Evolutionary conservation across 1,284 basidiomycete genomes (phyloP), one percentile per base, ranked within the genome.

Genomic region (Exobasidium rhododendri): DNA sequence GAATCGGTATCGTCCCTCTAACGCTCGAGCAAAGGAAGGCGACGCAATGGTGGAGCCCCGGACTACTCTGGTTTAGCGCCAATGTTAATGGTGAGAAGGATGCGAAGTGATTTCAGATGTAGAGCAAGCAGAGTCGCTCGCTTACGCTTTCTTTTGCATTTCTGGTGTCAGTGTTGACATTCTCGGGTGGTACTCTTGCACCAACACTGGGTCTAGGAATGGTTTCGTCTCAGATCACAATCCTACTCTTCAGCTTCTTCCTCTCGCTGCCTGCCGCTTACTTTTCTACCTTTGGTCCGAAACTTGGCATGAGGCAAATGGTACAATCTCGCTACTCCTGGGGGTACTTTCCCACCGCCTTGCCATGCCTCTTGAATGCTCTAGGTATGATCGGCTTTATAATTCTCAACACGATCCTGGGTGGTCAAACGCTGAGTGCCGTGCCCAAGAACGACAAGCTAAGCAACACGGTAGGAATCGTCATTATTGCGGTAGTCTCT

Each of bases 401-500:
- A 63, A 88, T 90, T 58, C 82, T 94, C 64, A 89, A 89, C 68
- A 10, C 85, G 86, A 22, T 83, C 56, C 72, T 82, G 2, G 82
- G 69, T 57, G 66, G 81, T 81, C 76, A 82, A 78, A 66, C 83
- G n/a, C 56, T 83, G 13, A 76, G 75, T 11, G 81, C 81, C 7
- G 81, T 83, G 44, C 79, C 77, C 14, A 63, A 79, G 28, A 43
- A 53, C 46, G 58, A 62, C 11, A 64, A 59, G 32, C 73, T 83
- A 7, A 80, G 80, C 1, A 75, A 82, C 22, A 80, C 78, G 45
- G 89, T 94, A 14, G 93, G 93, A 0, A 97, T 97, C 61, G 89
- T 93, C 28, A 87, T 97, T 52, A 88, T 94, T 28, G 85, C 86
- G 0, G 69, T 89, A 30, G 84, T 94, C 50, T 88, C 90, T 2